A percentile compares a stretch with the other conserved stretches of the same genome.
Evolutionary conservation across 345 rosid species (phyloP).

Genomic region (Rhodomyrtus tomentosa): DNA sequence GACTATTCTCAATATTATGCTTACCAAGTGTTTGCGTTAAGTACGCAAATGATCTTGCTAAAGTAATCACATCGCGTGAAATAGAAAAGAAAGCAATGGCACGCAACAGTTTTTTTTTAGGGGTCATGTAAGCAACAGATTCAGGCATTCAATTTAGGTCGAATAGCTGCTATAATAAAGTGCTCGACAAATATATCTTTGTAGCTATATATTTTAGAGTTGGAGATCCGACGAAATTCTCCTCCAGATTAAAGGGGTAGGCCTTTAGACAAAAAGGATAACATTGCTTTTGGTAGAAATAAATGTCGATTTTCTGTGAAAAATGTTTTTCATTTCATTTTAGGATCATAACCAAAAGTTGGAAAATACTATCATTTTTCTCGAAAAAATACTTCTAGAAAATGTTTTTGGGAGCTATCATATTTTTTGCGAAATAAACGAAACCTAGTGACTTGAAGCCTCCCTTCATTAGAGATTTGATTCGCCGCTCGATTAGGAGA

Average conservation of each 20-base stretch:
- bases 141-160: not conserved
- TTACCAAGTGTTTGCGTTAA: not conserved
- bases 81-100: not conserved
- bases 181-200: not conserved
- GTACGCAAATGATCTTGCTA: not conserved
- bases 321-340: not conserved
- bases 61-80: not conserved
- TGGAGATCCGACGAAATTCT: not conserved
- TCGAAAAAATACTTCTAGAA: too few relatives aligned
- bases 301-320: not conserved
- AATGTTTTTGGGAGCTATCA: too few relatives aligned
- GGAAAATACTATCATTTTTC: too few relatives aligned
- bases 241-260: not conserved
- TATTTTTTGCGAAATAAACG: too few relatives aligned
- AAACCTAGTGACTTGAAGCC: too few relatives aligned
- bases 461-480: too few relatives aligned
- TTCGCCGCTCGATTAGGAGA: too few relatives aligned
- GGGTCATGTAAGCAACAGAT: not conserved
- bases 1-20: not conserved
- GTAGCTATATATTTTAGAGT: not conserved
- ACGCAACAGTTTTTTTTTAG: too few relatives aligned
- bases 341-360: not conserved
- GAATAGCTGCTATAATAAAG: not conserved
- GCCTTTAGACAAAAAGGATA: not conserved
- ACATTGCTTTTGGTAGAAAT: not conserved